Conservation (phyloP, 1,284 basidiomycete genomes). For the Lentinula novae-zelandiae region DNA sequence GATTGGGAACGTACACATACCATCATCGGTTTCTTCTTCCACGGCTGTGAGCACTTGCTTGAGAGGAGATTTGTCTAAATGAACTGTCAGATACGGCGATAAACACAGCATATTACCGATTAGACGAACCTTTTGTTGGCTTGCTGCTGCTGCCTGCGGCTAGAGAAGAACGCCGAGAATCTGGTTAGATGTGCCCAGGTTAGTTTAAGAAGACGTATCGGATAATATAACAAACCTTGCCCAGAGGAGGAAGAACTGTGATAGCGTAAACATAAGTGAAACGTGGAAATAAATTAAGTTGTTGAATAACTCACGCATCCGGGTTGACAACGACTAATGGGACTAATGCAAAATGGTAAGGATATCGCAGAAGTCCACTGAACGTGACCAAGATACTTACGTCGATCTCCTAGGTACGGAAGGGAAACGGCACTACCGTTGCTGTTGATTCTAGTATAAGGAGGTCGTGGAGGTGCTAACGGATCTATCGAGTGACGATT, state of each 20-base stretch:
- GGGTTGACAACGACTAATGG: conserved; percentile 38
- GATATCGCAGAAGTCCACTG: background rate
- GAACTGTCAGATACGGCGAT: background rate
- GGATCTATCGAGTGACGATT: conserved; percentile 2
- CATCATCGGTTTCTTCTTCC: conserved; percentile 2
- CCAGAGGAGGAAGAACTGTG: conserved; percentile 5
- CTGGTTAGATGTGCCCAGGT: background rate
- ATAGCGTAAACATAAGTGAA: background rate
- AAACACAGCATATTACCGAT: background rate
- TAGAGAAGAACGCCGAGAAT: conserved; percentile 6
- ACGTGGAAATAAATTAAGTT: background rate
- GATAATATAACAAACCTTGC: conserved; percentile 1
- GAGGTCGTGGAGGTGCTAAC: conserved; percentile 2
- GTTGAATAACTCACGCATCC: conserved; percentile 32
- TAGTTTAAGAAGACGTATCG: background rate
- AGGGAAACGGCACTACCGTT: conserved; percentile 38
- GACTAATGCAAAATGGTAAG: conserved; percentile 21
- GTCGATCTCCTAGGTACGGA: conserved; percentile 38
- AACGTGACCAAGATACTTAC: conserved; percentile 23
- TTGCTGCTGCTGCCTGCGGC: background rate
- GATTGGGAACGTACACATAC: background rate
- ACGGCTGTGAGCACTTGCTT: conserved; percentile 5
- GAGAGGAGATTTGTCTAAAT: conserved; percentile 3
- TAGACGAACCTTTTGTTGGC: background rate
- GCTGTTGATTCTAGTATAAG: conserved; percentile 5